Evolutionary conservation across 208 protist genomes (phyloP), one percentile per base, ranked within the genome.

Genomic region (Wallacemonas sp.): DNA sequence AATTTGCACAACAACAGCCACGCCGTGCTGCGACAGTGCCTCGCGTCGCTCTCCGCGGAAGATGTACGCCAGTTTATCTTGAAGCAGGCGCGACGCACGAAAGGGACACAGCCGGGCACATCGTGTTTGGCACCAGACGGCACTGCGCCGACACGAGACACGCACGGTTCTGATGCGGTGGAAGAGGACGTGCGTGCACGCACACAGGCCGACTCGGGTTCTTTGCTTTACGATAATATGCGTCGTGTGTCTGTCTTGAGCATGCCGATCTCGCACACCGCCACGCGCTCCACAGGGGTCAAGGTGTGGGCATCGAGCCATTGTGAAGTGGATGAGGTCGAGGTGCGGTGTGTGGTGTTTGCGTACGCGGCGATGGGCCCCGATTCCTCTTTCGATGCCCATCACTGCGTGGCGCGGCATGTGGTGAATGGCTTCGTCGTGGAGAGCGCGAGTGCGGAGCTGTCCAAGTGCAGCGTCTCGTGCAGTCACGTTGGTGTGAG

Each of bases 381-480:
- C 0, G 78, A 75, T 2, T 75, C 86, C 17, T 39, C 54, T 19
- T 51, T 93, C 21, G 72, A 90, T 21, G 86, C 80, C 2, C 66
- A 72, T 49, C 70, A 77, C 66, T 88, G 80, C 65, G 70, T 62
- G 3, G 76, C 81, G n/a, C 79, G 80, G 49, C 72, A 85, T 55
- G 74, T 85, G 49, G 69, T 79, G 11, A 90, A 90, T 66, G 88
- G 88, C 51, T 91, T 90, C 70, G 82, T 75, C 46, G 70, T 84
- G 6, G 86, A 91, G 31, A 73, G 80, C 55, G 77, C 77, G 2
- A 70, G 66, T 36, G 72, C 77, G 75, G 44, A 69, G 30, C 62
- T 94, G 31, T 68, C 68, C 49, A 77, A 75, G 49, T 91, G 82
- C 71, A 82, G 69, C 30, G 78, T 79, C 34, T 72, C 78, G 54